Evolutionary conservation across 345 rosid genomes (phyloP), one percentile per base, ranked within the genome.

Genomic region (Gossypium ekmanianum): DNA sequence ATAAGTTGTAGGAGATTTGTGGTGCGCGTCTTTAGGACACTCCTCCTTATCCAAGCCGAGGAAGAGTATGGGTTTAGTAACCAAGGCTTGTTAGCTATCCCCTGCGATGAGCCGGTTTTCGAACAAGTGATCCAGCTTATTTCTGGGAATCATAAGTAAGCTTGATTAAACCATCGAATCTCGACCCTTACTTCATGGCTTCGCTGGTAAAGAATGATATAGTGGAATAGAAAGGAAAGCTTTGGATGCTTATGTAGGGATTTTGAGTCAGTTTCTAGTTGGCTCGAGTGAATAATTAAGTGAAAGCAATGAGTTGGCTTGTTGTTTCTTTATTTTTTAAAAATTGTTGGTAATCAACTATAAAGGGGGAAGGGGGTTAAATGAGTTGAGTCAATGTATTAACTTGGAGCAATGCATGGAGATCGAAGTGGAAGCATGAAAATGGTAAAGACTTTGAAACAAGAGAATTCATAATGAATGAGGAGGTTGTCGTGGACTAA

Each of bases 11-110:
- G 85, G 90, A 85, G 98, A 77, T 94, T 84, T 39, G 94, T 94
- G 56, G 92, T 93, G 72, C 93, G 87, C 2, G 55, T 90, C 20
- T 81, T 94, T 74, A 83, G 93, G 92, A 97, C 0, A 34, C 7
- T 34, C 41, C 7, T 34, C 1, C 1, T 34, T 5, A 5, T 34
- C 1, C 41, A 34, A 34, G 7, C 41, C 1, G 98, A 91, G 79
- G 97, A 93, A 77, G 94, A 92, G 93, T 91, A 72, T 80, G 98
- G 98, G 8, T 91, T 91, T 84, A 52, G 48, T 41, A 86, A 85
- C 87, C 87, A 86, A n/a, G 98, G 98, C 7, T 97, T 95, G 4
- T 71, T 94, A 68, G 81, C 88, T 61, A 88, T 94, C 71, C 98
- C 98, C 9, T 94, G 98, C 70, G 98, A 92, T 50, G 98, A 91